Evolutionary conservation across 768 basidiomycete genomes (phyloP), one percentile per base, ranked within the genome.

Genomic region (Mycena galopus): DNA sequence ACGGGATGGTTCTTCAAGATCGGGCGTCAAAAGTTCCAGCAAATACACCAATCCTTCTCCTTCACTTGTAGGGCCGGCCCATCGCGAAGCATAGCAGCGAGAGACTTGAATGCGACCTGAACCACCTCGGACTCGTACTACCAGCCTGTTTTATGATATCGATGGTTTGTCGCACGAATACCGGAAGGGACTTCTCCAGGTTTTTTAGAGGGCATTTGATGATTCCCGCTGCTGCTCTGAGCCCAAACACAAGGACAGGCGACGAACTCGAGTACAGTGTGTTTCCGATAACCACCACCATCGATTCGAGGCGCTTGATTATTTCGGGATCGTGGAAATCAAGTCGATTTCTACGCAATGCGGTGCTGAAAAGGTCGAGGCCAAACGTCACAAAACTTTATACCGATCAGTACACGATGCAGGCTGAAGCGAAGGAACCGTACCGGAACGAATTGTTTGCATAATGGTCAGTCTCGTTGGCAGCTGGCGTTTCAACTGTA

Each of bases 1-100:
- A 8, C 96, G 91, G 16, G 86, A 86, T 0, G 94, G 91, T 37
- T 98, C 97, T 80, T 99, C 97, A 11, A 99, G 83, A 79, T 99
- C 97, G 0, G 97, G 97, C 0, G 90, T 82, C 42, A 99, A 85
- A 51, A 99, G 86, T 78, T 96, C 94, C 47, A 99, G 88, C 16
- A 99, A 86, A 79, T 92, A 95, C 21, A 93, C 87, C 12, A 99
- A 77, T 99, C 97, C 76, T 92, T 92, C 79, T 98, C 97, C 79
- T 94, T 93, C 63, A 99, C 86, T 72, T 94, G 90, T 4, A 94
- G 91, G 4, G 89, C 79, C 12, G 94, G 90, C 66, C 93, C 92
- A 75, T 97, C 96, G n/a, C 98, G 93, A n/a, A 99, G 86, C 74
- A 98, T 90, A 17, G 88, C 88, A 0, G 97, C 92, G 12, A 99